Conservation (phyloP, 805 yeast genomes). For the Candida pini region DNA sequence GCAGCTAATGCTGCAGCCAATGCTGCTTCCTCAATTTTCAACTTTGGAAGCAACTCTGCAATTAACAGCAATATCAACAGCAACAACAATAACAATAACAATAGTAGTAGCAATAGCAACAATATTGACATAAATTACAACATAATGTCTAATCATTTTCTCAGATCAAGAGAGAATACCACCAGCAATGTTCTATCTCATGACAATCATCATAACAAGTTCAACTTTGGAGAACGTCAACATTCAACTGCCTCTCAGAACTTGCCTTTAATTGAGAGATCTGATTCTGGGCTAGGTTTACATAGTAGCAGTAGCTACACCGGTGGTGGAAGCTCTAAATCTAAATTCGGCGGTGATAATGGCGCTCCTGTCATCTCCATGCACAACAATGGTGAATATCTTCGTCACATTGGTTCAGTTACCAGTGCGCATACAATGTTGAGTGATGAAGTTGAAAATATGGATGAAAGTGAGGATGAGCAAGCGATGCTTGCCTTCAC, state of each 20-base stretch:
- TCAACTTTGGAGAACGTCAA: neutral
- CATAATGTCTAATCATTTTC: neutral
- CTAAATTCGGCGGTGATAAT: no score
- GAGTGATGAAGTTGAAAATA: conserved; percentile 8
- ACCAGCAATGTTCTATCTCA: neutral
- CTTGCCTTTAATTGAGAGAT: neutral
- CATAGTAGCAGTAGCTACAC: no score
- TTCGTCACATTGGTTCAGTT: neutral
- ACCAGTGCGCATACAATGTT: conserved; percentile 10
- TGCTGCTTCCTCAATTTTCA: conserved; percentile 26
- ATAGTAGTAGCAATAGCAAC: conserved; percentile 3
- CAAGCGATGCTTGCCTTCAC: conserved; percentile 25
- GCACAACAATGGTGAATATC: neutral
- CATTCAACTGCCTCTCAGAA: neutral
- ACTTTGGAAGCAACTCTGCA: conserved; percentile 20
- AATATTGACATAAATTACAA: neutral
- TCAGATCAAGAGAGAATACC: neutral
- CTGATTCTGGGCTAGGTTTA: no score
- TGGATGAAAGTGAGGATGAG: conserved; percentile 25
- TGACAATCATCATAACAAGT: neutral
- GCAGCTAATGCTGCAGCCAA: conserved; percentile 25
- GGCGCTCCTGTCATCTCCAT: no score
- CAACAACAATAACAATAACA: conserved; percentile 5
- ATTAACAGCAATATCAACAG: conserved; percentile 6
- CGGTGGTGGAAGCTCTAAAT: neutral